Base-by-base conservation (phyloP, 257 asterid species). In the Solanum paucissectum region DNA sequence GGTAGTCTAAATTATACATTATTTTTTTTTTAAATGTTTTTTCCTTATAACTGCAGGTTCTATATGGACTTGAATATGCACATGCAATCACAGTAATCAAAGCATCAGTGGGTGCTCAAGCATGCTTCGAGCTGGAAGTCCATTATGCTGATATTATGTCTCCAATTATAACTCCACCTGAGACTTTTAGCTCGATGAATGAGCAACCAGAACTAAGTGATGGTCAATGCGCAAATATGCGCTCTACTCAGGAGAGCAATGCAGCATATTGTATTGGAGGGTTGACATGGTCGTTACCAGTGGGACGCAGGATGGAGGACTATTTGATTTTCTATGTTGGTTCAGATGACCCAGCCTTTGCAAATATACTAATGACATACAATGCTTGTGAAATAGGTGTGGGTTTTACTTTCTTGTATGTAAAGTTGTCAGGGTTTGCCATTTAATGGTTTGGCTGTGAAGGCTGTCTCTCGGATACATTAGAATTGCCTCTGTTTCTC, bases 51-150 rank as follows among this genome's bases (percentile, higher is more conserved):
- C 34, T 86, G 85, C 94, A 97, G 99, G 98, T 95, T 93, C 96
- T 95, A 55, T 95, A 89, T 92, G 99, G 98, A 58, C 93, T 95
- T 83, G 99, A 97, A 91, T 97, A 93, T 92, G 94, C 94, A 55
- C 94, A 95, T 93, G 98, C 94, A 66, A 92, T 95, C 85, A 92
- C 94, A 83, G 95, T 93, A 68, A 90, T 97, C 33, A 91, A 94
- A 89, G 89, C 90, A 66, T 88, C 87, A 40, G 16, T 92, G 36
- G 86, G 87, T 36, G 84, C 88, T 86, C 87, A 87, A 86, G 60
- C 83, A 73, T 64, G 90, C 34, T 85, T 91, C 33, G 91, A 87
- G 82, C 36, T 84, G 87, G 93, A 94, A 79, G 62, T 89, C 68
- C 83, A 83, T 71, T 95, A 49, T 90, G 98, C 98, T 69, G 94